phyloP scores from a whole-genome alignment of 1,284 basidiomycete species.

The Ceratobasidium papillatum region DNA sequence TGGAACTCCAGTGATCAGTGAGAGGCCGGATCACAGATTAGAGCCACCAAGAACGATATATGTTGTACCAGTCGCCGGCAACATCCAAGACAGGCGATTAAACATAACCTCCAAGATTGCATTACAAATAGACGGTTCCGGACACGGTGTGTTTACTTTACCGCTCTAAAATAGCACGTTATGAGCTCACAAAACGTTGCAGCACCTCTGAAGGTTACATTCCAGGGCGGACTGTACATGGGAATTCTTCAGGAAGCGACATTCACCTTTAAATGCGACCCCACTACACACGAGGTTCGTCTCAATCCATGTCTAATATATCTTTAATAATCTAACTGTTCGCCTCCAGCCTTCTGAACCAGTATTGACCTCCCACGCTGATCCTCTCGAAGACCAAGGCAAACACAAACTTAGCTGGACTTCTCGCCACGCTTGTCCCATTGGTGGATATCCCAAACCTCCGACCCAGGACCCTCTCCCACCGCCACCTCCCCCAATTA shows the following conservation, averaged over 20 bases:
- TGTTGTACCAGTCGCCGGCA: slow-evolving; percentile 32
- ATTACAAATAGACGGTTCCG: neutral
- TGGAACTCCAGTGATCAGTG: slow-evolving; percentile 16
- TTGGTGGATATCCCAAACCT: slow-evolving; percentile 26
- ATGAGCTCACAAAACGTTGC: neutral
- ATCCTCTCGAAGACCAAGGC: slow-evolving; percentile 36
- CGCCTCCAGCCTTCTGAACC: slow-evolving; percentile 26
- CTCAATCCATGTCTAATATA: too few relatives aligned
- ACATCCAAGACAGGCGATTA: slow-evolving; percentile 9
- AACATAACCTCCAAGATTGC: slow-evolving; percentile 17
- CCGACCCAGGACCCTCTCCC: neutral
- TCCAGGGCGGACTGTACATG: slow-evolving; percentile 33
- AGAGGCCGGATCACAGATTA: slow-evolving; percentile 31
- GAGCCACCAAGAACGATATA: slow-evolving; percentile 34
- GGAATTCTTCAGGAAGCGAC: slow-evolving; percentile 24
- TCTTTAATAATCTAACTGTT: too few relatives aligned
- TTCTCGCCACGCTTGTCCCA: slow-evolving; percentile 30
- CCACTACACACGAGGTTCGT: slow-evolving; percentile 13
- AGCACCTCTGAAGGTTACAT: slow-evolving; percentile 18
- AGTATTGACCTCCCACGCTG: slow-evolving; percentile 24
- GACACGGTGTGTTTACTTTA: neutral
- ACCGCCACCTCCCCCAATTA: neutral
- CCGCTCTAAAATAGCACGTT: neutral
- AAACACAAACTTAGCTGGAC: slow-evolving; percentile 23
- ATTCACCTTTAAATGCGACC: slow-evolving; percentile 25